A percentile compares a stretch with the other conserved stretches of the same genome.
Conservation (phyloP, 306 rosid genomes). For the Corylus avellana region DNA sequence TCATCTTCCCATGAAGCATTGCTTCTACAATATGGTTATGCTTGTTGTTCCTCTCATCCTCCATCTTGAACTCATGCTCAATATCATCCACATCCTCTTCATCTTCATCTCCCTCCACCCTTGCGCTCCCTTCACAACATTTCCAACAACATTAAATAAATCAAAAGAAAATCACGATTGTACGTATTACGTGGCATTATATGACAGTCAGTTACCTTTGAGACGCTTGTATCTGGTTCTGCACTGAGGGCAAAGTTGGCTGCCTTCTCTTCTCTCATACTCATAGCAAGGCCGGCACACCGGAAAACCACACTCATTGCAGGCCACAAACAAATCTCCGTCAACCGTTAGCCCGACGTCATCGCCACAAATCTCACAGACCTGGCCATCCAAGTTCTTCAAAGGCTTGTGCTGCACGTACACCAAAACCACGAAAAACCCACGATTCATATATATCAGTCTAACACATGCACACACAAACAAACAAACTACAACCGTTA, state of each 20-base stretch:
- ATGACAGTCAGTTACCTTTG: constrained; percentile 49
- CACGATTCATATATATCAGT: not conserved
- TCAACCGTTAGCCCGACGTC: constrained; percentile 86
- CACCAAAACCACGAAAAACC: constrained; percentile 9
- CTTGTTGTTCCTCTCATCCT: constrained; percentile 52
- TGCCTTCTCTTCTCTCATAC: constrained; percentile 90
- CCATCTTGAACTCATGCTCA: constrained; percentile 83
- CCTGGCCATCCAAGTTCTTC: constrained; percentile 95
- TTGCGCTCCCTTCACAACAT: constrained; percentile 71
- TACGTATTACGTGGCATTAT: too few relatives aligned
- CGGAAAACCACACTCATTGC: constrained; percentile 97
- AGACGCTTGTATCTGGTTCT: constrained; percentile 92
- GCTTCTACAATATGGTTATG: constrained; percentile 68
- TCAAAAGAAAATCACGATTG: not conserved
- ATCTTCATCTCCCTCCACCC: constrained; percentile 93
- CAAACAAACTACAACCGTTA: not conserved
- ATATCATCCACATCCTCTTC: constrained; percentile 94
- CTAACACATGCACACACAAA: not conserved
- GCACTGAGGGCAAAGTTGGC: constrained; percentile 93
- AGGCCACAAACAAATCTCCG: constrained; percentile 93
- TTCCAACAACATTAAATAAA: constrained; percentile 17
- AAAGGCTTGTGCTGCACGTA: constrained; percentile 73
- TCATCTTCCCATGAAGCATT: constrained; percentile 85
- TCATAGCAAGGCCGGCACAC: constrained; percentile 94
- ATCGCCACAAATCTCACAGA: constrained; percentile 96